Percentiles rank a stretch among this genome's conserved stretches.
phyloP scores from a whole-genome alignment of 495 filamentous ascomycete genomes.

The Aspergillus sclerotiicarbonarius region DNA sequence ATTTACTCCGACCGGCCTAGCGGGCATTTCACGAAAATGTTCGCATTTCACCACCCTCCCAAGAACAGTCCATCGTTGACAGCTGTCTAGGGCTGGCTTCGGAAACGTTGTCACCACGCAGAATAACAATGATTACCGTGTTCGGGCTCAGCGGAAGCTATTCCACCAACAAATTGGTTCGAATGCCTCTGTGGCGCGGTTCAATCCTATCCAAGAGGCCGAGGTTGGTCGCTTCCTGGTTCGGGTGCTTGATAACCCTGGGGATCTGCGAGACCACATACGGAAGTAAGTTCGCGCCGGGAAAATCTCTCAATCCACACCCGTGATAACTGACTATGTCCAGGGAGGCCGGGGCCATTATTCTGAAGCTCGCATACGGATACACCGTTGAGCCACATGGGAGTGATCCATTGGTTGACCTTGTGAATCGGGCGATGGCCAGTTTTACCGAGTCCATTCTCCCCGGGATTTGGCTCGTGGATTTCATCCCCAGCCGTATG shows the following conservation, averaged over 20 bases:
- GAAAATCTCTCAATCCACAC: not conserved
- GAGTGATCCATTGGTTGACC: slow-evolving; percentile 43
- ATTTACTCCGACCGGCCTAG: slow-evolving; percentile 39
- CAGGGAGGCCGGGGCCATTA: slow-evolving; percentile 40
- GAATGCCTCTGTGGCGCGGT: slow-evolving; percentile 10
- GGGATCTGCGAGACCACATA: slow-evolving; percentile 4
- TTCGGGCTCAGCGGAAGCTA: slow-evolving; percentile 26
- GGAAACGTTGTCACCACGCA: slow-evolving; percentile 2
- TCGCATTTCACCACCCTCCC: not conserved
- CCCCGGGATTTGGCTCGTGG: slow-evolving; percentile 44
- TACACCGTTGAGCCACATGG: slow-evolving; percentile 43
- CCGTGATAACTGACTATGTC: not conserved
- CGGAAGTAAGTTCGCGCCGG: not conserved
- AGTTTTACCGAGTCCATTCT: slow-evolving; percentile 36
- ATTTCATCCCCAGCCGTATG: slow-evolving; percentile 34
- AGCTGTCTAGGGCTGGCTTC: slow-evolving; percentile 5
- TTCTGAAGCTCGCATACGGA: slow-evolving; percentile 49
- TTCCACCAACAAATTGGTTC: slow-evolving; percentile 18
- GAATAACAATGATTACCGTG: not conserved
- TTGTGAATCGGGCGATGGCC: slow-evolving; percentile 35
- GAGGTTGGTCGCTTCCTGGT: slow-evolving; percentile 43
- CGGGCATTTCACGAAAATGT: not conserved
- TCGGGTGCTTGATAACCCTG: slow-evolving; percentile 34
- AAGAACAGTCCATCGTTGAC: not conserved
- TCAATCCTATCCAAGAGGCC: slow-evolving; percentile 31